phyloP scores from a whole-genome alignment of 2,329 filamentous ascomycete genomes.

The Talaromyces amestolkiae region DNA sequence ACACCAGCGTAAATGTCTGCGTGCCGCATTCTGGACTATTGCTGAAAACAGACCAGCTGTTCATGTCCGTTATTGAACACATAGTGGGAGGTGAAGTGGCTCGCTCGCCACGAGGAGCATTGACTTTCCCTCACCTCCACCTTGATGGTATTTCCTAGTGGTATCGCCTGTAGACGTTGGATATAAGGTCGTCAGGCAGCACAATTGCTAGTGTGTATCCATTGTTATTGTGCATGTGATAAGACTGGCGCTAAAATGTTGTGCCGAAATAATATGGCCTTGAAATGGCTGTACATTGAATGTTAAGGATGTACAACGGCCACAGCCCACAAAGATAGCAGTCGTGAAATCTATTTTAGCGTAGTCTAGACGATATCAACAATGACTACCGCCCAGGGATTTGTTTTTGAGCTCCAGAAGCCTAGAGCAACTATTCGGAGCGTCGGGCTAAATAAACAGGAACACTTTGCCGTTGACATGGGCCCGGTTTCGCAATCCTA shows the following conservation, averaged over 20 bases:
- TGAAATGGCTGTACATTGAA: not conserved
- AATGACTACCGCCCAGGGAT: not conserved
- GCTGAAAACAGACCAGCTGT: not conserved
- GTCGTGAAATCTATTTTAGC: not conserved
- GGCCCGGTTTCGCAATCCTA: not conserved
- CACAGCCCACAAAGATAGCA: not conserved
- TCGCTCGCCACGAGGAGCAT: not conserved
- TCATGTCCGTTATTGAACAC: slow-evolving; percentile 1
- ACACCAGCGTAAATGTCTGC: not conserved
- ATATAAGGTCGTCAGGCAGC: not conserved
- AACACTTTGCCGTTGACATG: not conserved
- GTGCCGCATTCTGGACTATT: not conserved
- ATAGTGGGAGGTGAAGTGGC: not conserved
- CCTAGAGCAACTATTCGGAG: not conserved
- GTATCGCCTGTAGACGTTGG: not conserved
- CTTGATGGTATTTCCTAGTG: no score
- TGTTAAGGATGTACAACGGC: not conserved
- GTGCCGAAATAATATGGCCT: not conserved
- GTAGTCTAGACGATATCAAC: not conserved
- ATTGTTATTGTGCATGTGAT: not conserved
- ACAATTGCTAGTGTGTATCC: not conserved
- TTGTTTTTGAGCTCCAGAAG: not conserved
- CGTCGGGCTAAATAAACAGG: not conserved
- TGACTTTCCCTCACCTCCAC: not conserved
- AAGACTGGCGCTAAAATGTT: not conserved